Conservation (phyloP, 768 basidiomycete species). For the Hygrocybe punicea region DNA sequence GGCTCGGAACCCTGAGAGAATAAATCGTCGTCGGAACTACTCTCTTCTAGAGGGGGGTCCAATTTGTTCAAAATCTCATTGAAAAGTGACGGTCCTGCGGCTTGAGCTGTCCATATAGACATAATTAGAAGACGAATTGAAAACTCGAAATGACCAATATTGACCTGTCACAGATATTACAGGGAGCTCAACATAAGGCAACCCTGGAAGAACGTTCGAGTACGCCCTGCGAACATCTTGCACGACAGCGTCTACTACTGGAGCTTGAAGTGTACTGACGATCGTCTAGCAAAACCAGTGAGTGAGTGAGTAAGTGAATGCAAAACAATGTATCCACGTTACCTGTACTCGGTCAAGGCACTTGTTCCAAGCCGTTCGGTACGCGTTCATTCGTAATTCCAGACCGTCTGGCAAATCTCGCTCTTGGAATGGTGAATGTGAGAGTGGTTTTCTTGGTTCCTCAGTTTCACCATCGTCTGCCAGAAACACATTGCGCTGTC, state of each 20-base stretch:
- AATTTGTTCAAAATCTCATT: slow-evolving; percentile 41
- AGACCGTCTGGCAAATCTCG: slow-evolving; percentile 14
- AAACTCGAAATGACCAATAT: slow-evolving; percentile 11
- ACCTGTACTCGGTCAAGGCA: slow-evolving; percentile 59
- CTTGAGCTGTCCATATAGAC: slow-evolving; percentile 34
- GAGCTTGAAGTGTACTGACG: slow-evolving; percentile 45
- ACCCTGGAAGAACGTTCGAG: slow-evolving; percentile 44
- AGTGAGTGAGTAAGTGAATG: not conserved
- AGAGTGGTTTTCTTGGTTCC: not conserved
- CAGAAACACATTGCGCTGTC: not conserved
- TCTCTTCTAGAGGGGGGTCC: slow-evolving; percentile 22
- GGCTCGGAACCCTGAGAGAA: not conserved
- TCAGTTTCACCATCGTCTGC: slow-evolving; percentile 1
- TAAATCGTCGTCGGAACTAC: slow-evolving; percentile 3
- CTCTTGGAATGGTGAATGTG: slow-evolving; percentile 4
- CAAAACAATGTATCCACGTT: slow-evolving; percentile 9
- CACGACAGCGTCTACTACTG: slow-evolving; percentile 46
- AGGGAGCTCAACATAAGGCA: slow-evolving; percentile 62
- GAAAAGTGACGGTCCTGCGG: slow-evolving; percentile 46
- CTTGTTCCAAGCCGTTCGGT: slow-evolving; percentile 55
- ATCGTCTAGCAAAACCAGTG: slow-evolving; percentile 37
- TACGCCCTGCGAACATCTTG: slow-evolving; percentile 46
- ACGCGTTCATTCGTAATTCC: slow-evolving; percentile 47
- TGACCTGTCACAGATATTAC: slow-evolving; percentile 55
- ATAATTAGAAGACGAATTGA: not conserved